Evolutionary conservation across 2,329 filamentous ascomycete genomes (phyloP), one percentile per base, ranked within the genome.

Genomic region (Endocalyx cinctus): DNA sequence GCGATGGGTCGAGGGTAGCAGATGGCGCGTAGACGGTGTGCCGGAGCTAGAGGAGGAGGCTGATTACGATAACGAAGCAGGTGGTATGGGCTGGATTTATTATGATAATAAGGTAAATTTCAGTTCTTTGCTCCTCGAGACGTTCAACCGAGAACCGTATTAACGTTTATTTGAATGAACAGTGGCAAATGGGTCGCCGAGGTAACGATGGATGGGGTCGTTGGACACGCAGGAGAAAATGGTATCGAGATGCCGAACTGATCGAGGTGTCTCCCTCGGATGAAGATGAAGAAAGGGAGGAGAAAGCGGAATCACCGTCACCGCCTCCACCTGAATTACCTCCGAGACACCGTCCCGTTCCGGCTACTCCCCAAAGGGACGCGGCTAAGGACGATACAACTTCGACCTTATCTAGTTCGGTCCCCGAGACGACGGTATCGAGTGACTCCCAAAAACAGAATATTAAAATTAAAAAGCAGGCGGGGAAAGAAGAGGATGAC

Each of bases 191-290:
- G 47, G 89, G 89, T 13, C 82, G 85, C 12, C 77, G 87, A 39
- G 87, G 86, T 4, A 73, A 77, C 55, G 92, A 98, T 50, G 87
- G 89, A 33, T 98, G 92, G 92, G 86, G 86, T 25, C 80, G 87
- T 36, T 98, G 94, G 72, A 98, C 92, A 0, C 78, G 92, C 11
- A 79, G 92, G 15, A 70, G 92, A 42, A 96, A 97, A 63, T 98
- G 92, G 92, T 92, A 87, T 54, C 84, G 92, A 25, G 92, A 97
- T 55, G 92, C 92, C 8, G 92, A 98, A 63, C 75, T 98, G 4
- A 87, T 96, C 20, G 92, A 98, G 54, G 65, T 82, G 8, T 62
- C 66, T 14, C 55, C 55, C 5, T 52, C 43, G 4, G 49, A 54
- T n/a, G 20, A 23, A n/a, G 8, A 8, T 8, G 20, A 23, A n/a